Base-by-base conservation (phyloP, 2,329 filamentous ascomycete genomes). In the Nakataea oryzae region DNA sequence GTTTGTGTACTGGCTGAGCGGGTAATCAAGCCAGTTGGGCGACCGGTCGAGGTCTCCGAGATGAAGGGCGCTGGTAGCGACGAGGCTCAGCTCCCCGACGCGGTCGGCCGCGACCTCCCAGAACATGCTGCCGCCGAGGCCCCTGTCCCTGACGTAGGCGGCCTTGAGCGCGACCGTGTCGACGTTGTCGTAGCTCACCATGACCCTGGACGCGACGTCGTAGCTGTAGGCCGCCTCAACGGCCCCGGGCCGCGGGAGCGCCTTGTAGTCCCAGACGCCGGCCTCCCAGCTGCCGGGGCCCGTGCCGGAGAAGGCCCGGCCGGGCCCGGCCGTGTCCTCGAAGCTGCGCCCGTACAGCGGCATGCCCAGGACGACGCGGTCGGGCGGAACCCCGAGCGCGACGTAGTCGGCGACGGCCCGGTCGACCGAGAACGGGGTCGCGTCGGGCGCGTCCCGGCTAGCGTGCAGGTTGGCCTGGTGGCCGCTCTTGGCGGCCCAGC, bases 191-290 rank as follows among this genome's bases (percentile, higher is more conserved):
- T 90, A 96, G 27, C 84, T 86, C 65, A 96, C 79, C 74, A 96
- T 83, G 66, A 85, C 84, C 63, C 81, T 76, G 8, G 79, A 76
- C 0, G 68, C 70, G 1, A 76, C 65, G 71, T 93, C 85, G 72
- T 91, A 93, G 71, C 83, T 87, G 78, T 87, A 96, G 13, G 84
- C 86, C 56, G 76, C 65, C 68, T 88, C 83, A 1, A 74, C 74
- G 0, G 86, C 83, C 1, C 85, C 86, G 0, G 81, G 69, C 30
- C 79, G 79, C 0, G 90, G 91, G 1, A 96, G 80, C 0, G 74
- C 87, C 75, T 93, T 95, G 79, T 89, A 95, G 72, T 95, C 90
- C 84, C 88, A 93, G 13, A 91, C 78, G 0, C 88, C 89, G 41
- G 80, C 76, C 73, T 93, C 90, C 85, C 86, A 93, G 61, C 80